Conservation (phyloP, 208 protist genomes). For the Wallacemonas rigidus region DNA sequence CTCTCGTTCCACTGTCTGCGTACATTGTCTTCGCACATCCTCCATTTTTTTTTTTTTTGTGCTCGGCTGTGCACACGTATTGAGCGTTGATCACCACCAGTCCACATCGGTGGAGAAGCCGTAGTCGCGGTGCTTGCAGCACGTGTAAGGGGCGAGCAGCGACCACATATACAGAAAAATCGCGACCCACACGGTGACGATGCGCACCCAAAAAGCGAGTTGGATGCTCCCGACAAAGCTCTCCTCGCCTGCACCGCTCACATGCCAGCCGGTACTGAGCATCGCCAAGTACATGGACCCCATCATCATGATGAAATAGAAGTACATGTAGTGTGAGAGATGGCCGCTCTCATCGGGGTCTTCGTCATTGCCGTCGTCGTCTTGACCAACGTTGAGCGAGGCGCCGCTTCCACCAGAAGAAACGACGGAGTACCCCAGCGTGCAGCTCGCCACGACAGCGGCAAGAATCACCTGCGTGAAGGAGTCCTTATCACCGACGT, state of each 20-base stretch:
- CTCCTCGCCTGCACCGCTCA: conserved; percentile 63
- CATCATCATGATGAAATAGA: conserved; percentile 93
- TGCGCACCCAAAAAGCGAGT: conserved; percentile 91
- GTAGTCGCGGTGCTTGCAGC: conserved; percentile 88
- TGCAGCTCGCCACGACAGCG: conserved; percentile 62
- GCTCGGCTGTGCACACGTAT: conserved; percentile 15
- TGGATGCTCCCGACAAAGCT: conserved; percentile 49
- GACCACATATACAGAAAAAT: conserved; percentile 92
- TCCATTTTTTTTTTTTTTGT: conserved; percentile 17
- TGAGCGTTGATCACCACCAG: conserved; percentile 29
- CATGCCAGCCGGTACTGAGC: conserved; percentile 92
- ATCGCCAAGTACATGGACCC: conserved; percentile 94
- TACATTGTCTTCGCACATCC: neutral
- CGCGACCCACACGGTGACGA: conserved; percentile 81
- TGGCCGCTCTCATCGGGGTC: conserved; percentile 80
- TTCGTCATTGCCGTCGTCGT: conserved; percentile 79
- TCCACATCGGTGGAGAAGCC: conserved; percentile 73
- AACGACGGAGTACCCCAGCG: conserved; percentile 77
- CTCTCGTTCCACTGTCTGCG: too few species aligned
- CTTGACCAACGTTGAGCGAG: conserved; percentile 51
- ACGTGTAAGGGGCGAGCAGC: conserved; percentile 89
- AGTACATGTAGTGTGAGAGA: conserved; percentile 90
- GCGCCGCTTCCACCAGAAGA: conserved; percentile 65
- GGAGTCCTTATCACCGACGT: conserved; percentile 19
- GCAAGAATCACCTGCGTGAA: conserved; percentile 66